Percentiles rank a stretch among this genome's conserved stretches.
Evolutionary conservation across 2,329 filamentous ascomycete genomes (phyloP).

Genomic region (Cylindrodendrum hubeiense): DNA sequence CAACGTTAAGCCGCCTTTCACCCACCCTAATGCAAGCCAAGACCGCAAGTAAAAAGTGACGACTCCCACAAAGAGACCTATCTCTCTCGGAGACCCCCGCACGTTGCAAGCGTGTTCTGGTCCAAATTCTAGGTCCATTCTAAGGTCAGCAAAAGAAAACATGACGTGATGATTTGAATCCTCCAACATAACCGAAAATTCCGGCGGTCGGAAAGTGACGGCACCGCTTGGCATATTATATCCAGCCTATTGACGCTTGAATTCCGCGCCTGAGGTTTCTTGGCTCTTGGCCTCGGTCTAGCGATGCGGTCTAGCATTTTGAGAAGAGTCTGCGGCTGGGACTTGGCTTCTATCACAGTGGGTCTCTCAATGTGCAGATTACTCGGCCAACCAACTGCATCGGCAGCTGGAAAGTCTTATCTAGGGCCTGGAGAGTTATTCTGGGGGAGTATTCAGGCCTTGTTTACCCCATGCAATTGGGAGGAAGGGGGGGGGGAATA

Average conservation of each 20-base stretch:
- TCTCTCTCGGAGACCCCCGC: background rate
- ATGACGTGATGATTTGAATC: background rate
- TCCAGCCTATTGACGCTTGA: background rate
- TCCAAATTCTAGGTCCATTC: background rate
- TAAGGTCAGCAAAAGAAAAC: background rate
- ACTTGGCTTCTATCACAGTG: background rate
- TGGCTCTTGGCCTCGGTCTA: background rate
- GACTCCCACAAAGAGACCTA: background rate
- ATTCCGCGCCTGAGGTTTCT: background rate
- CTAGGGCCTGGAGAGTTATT: background rate
- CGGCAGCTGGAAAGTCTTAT: background rate
- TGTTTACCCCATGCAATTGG: too few species aligned
- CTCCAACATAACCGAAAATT: background rate
- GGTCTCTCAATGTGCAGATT: background rate
- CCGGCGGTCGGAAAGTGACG: background rate
- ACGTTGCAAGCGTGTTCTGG: background rate
- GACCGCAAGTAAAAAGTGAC: background rate
- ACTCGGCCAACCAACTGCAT: background rate
- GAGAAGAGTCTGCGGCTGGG: background rate
- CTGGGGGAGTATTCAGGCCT: background rate
- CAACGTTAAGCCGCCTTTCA: background rate
- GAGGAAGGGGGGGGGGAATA: too few species aligned
- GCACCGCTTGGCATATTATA: background rate
- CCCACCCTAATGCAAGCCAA: conserved; percentile 3
- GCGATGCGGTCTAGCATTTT: background rate